Base-by-base conservation (phyloP, 2,329 filamentous ascomycete species). In the Zymoseptoria passerinii region DNA sequence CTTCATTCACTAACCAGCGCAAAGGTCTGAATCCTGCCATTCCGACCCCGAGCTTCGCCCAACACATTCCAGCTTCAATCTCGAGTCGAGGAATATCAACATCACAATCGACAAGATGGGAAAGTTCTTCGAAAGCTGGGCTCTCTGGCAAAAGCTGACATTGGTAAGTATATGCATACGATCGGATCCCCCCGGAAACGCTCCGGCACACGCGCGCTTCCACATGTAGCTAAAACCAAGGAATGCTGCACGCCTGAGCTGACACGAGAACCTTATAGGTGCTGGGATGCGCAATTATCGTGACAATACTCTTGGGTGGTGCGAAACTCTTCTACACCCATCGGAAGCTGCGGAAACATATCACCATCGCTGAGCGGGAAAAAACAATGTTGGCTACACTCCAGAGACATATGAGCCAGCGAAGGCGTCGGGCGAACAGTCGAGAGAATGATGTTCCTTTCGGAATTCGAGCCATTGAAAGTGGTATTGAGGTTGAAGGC, bases 131-230 rank as follows among this genome's bases (percentile, higher is more conserved):
- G 68, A 60, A 19, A 71, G 63, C 53, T 95, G 90, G 91, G 77
- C 82, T 66, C 76, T 94, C 67, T 96, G 91, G 91, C 84, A 94
- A 79, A 85, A 95, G 77, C 86, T 96, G 85, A 89, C 86, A 55
- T 90, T 95, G 77, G 91, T 95, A 77, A 79, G 88, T 65, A 19
- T 65, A 19, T 9, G 18, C 28, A 28, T 52, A 28, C 20, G 50
- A 28, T 4, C 23, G 3, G 49, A 10, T 10, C n/a, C 19, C 49
- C 10, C 23, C 27, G 13, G 23, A 23, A n/a, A n/a, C n/a, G n/a
- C n/a, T n/a, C 19, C 23, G 23, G 50, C 35, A 13, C 35, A 44
- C 35, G 35, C n/a, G 35, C n/a, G 5, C 35, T 13, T 44, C 35
- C 35, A 44, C 35, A 7, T 44, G 7, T 16, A 16, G 35, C 35